Evolutionary conservation across 192 early-diverging fungal genomes (phyloP).

Genomic region (Backusella circina): DNA sequence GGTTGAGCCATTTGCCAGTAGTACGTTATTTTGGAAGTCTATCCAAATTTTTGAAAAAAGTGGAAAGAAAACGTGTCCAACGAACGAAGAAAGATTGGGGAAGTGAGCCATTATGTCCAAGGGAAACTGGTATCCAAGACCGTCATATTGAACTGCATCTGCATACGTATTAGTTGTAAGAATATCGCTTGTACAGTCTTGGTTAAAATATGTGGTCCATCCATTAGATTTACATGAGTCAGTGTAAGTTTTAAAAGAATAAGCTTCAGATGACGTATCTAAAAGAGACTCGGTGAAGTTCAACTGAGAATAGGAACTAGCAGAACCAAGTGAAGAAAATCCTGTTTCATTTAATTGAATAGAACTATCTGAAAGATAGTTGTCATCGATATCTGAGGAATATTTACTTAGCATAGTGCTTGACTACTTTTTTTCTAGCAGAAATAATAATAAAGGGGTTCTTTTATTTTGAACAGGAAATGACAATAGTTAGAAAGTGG

Average conservation of each 20-base stretch:
- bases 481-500: neutral
- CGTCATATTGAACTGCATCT: neutral
- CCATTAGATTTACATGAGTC: neutral
- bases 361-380: neutral
- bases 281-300: neutral
- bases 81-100: conserved; percentile 7
- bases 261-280: neutral
- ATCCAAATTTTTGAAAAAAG: conserved; percentile 9
- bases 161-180: neutral
- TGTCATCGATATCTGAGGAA: neutral
- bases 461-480: neutral
- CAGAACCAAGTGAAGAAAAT: neutral
- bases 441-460: neutral
- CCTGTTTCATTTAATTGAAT: neutral
- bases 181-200: neutral
- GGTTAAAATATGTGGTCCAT: neutral
- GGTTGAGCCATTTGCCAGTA: neutral
- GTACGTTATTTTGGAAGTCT: conserved; percentile 5
- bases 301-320: neutral
- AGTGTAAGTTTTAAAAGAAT: neutral
- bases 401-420: neutral
- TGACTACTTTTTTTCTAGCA: neutral
- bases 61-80: conserved; percentile 5
- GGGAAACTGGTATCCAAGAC: neutral
- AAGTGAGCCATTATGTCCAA: neutral